Conservation (phyloP, 495 filamentous ascomycete species). For the Peziza echinospora region DNA sequence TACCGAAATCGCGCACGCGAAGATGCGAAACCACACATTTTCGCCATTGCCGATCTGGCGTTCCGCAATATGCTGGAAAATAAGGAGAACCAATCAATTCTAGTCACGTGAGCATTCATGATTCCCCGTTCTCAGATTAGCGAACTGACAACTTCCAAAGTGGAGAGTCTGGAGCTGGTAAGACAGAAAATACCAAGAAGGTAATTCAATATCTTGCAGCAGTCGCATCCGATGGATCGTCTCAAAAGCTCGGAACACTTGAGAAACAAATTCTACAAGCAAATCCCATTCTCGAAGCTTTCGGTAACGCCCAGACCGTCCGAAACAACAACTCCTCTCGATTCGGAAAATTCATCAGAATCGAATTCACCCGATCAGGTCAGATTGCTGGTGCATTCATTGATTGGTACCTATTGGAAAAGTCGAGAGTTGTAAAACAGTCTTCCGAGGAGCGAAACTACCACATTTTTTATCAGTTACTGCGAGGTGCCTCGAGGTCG, state of each 20-base stretch:
- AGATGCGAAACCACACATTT: conserved; percentile 93
- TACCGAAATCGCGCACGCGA: conserved; percentile 78
- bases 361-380: conserved; percentile 76
- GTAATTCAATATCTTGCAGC: conserved; percentile 97
- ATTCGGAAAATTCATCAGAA: conserved; percentile 97
- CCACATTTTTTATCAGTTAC: conserved; percentile 90
- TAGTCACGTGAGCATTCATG: conserved; percentile 90
- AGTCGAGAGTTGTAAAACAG: conserved; percentile 79
- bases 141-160: conserved; percentile 84
- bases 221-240: conserved; percentile 48
- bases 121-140: conserved; percentile 71
- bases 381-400: conserved; percentile 93
- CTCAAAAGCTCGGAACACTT: conserved; percentile 27
- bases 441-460: conserved; percentile 82
- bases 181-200: conserved; percentile 99
- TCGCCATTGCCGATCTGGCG: conserved; percentile 92
- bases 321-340: conserved; percentile 97
- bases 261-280: conserved; percentile 91
- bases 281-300: conserved; percentile 95
- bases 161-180: conserved; percentile 93
- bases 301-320: conserved; percentile 95
- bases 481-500: conserved; percentile 54
- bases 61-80: conserved; percentile 91
- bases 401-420: conserved; percentile 95
- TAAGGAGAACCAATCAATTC: conserved; percentile 87